Percentiles rank a stretch among this genome's conserved stretches.
These are phyloP conservation scores for Blastobotrys muscicola DNA, from an alignment of 805 yeast genomes.

Conservation along the genomic window DNA sequence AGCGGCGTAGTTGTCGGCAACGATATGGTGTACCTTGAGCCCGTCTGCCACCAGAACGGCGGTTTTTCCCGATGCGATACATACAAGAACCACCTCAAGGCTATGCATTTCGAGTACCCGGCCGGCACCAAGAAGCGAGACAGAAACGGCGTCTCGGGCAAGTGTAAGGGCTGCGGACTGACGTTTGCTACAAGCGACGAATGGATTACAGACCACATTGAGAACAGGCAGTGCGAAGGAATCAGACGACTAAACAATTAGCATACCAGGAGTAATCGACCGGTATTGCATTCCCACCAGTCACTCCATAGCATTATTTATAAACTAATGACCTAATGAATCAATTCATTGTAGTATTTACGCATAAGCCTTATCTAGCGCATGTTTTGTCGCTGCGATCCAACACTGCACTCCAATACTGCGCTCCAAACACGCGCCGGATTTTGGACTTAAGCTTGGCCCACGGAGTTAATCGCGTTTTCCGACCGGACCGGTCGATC, in stretches of 20 bases:
- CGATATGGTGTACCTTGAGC: constrained; percentile 10
- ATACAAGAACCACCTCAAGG: constrained; percentile 81
- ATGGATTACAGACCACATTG: constrained; percentile 74
- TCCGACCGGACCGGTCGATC: no score
- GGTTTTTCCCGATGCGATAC: constrained; percentile 86
- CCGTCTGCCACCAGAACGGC: constrained; percentile 68
- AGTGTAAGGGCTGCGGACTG: constrained; percentile 67
- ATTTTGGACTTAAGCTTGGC: no score
- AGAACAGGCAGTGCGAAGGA: constrained; percentile 25
- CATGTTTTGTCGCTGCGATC: no score
- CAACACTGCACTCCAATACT: no score
- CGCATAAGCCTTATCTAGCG: no score
- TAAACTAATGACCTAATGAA: no score
- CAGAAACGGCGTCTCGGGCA: constrained; percentile 57
- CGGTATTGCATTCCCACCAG: no score
- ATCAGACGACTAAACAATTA: constrained; percentile 7
- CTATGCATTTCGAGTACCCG: constrained; percentile 84
- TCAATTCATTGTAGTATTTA: no score
- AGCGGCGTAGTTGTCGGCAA: neutral
- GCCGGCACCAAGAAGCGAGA: constrained; percentile 75
- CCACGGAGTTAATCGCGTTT: no score
- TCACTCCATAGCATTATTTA: no score
- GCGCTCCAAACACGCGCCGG: no score
- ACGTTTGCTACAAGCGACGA: constrained; percentile 60
- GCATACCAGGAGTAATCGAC: no score